Conservation (phyloP, 305 asterid species). For the Fraxinus baroniana region DNA sequence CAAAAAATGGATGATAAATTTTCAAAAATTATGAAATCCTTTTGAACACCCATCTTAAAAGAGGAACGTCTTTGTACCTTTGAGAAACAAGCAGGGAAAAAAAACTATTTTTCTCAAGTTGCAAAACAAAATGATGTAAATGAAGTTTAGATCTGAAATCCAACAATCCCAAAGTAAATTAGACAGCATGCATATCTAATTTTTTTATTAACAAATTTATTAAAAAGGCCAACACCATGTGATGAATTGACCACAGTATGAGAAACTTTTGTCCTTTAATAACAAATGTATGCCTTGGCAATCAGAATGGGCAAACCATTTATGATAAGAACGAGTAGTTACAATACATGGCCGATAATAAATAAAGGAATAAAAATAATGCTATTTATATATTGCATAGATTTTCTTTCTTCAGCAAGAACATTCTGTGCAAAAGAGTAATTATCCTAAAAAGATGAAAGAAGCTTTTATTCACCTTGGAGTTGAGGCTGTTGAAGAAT, state of each 20-base stretch:
- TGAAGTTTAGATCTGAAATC: background rate
- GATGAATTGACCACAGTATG: background rate
- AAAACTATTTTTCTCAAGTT: background rate
- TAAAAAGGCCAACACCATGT: background rate
- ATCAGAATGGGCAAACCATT: background rate
- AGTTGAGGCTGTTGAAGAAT: slow-evolving; percentile 56
- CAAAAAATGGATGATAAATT: background rate
- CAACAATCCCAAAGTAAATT: background rate
- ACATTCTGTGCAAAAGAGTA: background rate
- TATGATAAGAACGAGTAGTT: background rate
- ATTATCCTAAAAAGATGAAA: background rate
- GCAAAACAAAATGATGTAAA: background rate
- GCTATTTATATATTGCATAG: background rate
- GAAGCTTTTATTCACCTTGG: slow-evolving; percentile 45
- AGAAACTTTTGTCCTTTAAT: background rate
- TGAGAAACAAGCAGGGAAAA: background rate
- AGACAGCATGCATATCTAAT: background rate
- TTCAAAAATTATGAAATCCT: background rate
- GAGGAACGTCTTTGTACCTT: background rate
- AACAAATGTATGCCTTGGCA: background rate
- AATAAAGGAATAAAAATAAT: background rate
- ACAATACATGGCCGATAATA: background rate
- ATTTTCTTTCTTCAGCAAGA: background rate
- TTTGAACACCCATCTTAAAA: background rate
- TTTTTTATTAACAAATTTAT: background rate